Evolutionary conservation across 1,139 yeast genomes (phyloP), one percentile per base, ranked within the genome.

Genomic region (Pneumocystis carinii): DNA sequence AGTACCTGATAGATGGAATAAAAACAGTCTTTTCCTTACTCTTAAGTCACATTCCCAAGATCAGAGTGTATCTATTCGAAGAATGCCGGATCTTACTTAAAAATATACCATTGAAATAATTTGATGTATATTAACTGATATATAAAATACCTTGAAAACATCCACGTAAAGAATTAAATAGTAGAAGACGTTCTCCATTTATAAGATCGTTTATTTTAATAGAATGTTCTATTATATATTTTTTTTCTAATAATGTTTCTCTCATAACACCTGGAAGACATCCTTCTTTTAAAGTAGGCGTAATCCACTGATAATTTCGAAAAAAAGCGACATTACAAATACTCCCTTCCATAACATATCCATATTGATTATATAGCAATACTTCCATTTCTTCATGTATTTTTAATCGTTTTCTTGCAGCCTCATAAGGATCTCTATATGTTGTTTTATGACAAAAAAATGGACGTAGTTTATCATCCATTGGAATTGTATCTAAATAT

Each of bases 1-100:
- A 53, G 83, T 85, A 32, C 96, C 97, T 6, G 89, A 86, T 59
- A 81, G 80, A 70, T 90, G 96, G 96, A 78, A 83, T 71, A 72
- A 85, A 66, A 82, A 88, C 17, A 76, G 79, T 69, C 76, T 90
- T 59, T 78, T 90, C 77, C 73, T 74, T 65, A 73, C 79, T 75
- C 76, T 90, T 68, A 92, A 89, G 71, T 83, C 83, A 61, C 81
- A 85, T 68, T 84, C 94, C 62, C 81, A 82, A 71, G 90, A 89
- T 74, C 81, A 82, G 69, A 86, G 84, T 41, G 80, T 80, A 63
- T 88, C 83, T 70, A 81, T 88, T 48, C 76, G 89, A 73, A 81
- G 95, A 72, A 90, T 90, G 96, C 97, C 97, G 12, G 79, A 81
- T 35, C 73, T 83, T 64, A 70, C 71, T 19, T 62, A 24, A 42